Percentiles rank a stretch among this genome's conserved stretches.
These are phyloP conservation scores for Lizonia empirigonia DNA, from an alignment of 2,329 filamentous ascomycete species.

Conservation along the genomic window DNA sequence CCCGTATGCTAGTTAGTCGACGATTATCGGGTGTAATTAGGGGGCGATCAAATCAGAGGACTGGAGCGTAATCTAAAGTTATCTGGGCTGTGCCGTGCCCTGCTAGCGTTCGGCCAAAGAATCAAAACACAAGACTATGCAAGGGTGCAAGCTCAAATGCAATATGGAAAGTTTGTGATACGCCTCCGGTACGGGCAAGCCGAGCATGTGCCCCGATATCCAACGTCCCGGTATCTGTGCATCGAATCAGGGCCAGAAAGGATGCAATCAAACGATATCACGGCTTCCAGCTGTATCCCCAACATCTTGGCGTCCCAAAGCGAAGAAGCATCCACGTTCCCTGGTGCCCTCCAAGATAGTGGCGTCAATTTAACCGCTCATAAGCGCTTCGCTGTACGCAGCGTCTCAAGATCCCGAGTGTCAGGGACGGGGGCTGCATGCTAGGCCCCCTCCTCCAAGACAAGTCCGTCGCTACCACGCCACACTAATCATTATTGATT, in stretches of 20 bases:
- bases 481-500: no score
- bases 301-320: slow-evolving; percentile 3
- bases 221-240: background rate
- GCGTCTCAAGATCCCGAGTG: background rate
- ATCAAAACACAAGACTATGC: background rate
- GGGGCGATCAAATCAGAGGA: no score
- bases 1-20: no score
- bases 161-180: slow-evolving; percentile 6
- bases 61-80: no score
- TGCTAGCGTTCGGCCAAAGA: no score
- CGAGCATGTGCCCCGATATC: background rate
- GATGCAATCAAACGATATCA: slow-evolving; percentile 8
- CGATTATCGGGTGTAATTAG: no score
- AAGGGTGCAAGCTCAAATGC: slow-evolving; percentile 2
- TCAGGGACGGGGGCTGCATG: background rate
- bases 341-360: slow-evolving; percentile 7
- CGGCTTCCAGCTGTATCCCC: background rate
- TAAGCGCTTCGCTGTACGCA: slow-evolving; percentile 16
- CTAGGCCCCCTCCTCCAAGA: background rate
- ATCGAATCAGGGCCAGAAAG: background rate
- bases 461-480: background rate
- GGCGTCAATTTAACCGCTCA: slow-evolving; percentile 10
- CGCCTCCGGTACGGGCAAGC: slow-evolving; percentile 6
- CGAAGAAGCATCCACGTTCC: background rate
- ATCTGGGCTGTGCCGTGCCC: no score